A percentile compares a stretch with the other conserved stretches of the same genome.
Conservation (phyloP, 441 rosid genomes). For the Mallotus japonicus region DNA sequence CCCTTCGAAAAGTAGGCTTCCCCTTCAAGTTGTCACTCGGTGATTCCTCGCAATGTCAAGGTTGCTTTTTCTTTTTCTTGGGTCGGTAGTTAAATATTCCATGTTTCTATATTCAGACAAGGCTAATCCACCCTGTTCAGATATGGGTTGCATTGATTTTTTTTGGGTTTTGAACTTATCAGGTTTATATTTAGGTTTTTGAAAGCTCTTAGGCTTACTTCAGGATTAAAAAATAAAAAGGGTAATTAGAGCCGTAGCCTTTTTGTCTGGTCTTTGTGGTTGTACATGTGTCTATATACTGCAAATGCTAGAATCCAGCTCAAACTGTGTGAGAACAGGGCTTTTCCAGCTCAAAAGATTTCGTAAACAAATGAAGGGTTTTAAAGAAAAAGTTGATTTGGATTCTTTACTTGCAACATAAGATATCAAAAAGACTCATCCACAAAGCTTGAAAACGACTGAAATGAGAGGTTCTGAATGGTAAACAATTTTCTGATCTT, state of each 20-base stretch:
- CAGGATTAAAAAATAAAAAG: too few species aligned
- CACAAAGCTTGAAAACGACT: neutral
- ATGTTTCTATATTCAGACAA: neutral
- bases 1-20: neutral
- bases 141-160: neutral
- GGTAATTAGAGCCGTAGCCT: neutral
- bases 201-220: too few species aligned
- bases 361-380: neutral
- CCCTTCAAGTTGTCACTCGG: neutral
- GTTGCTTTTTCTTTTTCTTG: constrained; percentile 3
- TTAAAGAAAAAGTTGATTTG: neutral
- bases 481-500: neutral
- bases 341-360: constrained; percentile 18
- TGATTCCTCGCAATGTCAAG: constrained; percentile 8
- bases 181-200: too few species aligned
- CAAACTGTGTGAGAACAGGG: neutral
- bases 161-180: neutral
- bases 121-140: constrained; percentile 1
- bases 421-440: neutral
- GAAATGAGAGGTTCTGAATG: neutral
- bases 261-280: neutral
- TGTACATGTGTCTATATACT: neutral
- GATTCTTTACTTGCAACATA: constrained; percentile 27
- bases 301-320: neutral
- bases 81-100: neutral